Conservation (phyloP, 2,329 filamentous ascomycete species). For the Penicillium concentricum region DNA sequence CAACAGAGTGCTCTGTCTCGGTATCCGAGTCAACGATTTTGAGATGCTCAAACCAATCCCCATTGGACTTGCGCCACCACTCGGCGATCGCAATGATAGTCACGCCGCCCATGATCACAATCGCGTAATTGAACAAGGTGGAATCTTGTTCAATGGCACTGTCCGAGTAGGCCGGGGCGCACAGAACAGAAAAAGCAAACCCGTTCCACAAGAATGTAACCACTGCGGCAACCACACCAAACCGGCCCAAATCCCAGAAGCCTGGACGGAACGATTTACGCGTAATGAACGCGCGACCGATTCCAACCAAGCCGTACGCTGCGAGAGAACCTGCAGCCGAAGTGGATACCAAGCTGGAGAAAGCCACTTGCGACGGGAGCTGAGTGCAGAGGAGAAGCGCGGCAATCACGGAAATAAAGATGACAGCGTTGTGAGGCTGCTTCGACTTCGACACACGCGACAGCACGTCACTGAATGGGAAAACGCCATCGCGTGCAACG, state of each 20-base stretch:
- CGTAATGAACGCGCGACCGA: conserved; percentile 45
- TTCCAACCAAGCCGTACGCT: conserved; percentile 47
- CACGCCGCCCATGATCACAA: conserved; percentile 46
- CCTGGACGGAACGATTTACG: conserved; percentile 45
- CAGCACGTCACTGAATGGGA: conserved; percentile 55
- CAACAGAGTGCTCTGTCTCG: conserved; percentile 6
- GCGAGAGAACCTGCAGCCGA: conserved; percentile 48
- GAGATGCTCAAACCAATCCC: conserved; percentile 23
- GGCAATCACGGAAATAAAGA: conserved; percentile 53
- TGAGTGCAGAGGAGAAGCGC: conserved; percentile 56
- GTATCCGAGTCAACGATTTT: conserved; percentile 12
- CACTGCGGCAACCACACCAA: conserved; percentile 44
- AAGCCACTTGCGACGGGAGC: conserved; percentile 50
- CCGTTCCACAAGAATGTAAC: conserved; percentile 48
- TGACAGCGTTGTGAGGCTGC: conserved; percentile 56
- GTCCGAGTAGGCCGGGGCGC: conserved; percentile 40
- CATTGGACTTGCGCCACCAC: conserved; percentile 25
- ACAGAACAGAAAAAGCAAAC: conserved; percentile 47
- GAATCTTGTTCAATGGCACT: conserved; percentile 20
- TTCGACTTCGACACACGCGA: conserved; percentile 50
- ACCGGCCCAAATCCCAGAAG: conserved; percentile 44
- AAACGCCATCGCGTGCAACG: conserved; percentile 57
- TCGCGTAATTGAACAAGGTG: conserved; percentile 35
- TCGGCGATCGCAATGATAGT: conserved; percentile 29
- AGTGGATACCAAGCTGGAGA: conserved; percentile 49